Percentiles rank a stretch among this genome's conserved stretches.
Conservation (phyloP, 2,329 filamentous ascomycete genomes). For the Microcyclospora tardicrescens region DNA sequence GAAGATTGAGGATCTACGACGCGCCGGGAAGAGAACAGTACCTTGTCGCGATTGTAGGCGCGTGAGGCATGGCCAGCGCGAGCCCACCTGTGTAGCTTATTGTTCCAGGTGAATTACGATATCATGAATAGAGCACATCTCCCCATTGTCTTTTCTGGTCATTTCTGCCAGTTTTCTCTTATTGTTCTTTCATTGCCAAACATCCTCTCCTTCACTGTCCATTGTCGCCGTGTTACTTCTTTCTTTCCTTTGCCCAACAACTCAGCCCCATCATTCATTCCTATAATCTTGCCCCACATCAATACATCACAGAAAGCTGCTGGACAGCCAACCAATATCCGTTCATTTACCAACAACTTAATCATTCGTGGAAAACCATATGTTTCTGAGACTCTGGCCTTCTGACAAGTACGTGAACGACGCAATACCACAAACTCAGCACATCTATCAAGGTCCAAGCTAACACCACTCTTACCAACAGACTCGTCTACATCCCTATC, state of each 20-base stretch:
- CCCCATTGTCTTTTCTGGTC: conserved; percentile 1
- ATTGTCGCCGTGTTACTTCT: background rate
- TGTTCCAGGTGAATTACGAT: background rate
- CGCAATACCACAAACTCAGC: background rate
- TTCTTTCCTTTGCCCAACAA: background rate
- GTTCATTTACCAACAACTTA: background rate
- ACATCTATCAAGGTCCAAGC: background rate
- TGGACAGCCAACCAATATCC: conserved; percentile 1
- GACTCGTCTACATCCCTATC: conserved; percentile 20
- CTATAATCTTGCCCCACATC: background rate
- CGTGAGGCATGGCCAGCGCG: background rate
- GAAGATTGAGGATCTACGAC: too few species aligned
- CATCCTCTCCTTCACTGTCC: background rate
- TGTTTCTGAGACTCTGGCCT: conserved; percentile 2
- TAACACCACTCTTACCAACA: conserved; percentile 3
- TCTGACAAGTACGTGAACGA: conserved; percentile 2
- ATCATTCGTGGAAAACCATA: background rate
- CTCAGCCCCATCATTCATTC: background rate
- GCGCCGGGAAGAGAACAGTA: too few species aligned
- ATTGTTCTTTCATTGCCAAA: too few species aligned
- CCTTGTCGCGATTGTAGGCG: too few species aligned
- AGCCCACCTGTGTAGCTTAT: background rate
- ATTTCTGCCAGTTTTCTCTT: background rate
- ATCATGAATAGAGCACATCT: background rate
- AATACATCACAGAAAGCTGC: background rate